Conservation (phyloP, 768 basidiomycete genomes). For the Pleurotus citrinopileatus region DNA sequence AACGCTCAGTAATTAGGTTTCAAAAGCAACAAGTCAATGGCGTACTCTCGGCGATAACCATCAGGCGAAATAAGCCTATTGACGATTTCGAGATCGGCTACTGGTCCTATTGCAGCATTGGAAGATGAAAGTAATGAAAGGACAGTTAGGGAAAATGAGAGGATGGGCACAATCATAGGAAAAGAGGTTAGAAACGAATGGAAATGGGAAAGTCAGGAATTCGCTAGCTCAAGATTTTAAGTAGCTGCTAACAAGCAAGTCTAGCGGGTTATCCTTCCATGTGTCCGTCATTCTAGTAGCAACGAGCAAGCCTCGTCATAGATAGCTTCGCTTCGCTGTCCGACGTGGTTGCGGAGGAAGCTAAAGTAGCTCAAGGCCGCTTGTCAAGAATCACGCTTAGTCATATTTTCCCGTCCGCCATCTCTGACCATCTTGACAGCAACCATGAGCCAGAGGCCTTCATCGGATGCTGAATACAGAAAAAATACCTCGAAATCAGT, state of each 20-base stretch:
- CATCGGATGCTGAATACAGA: too few relatives aligned
- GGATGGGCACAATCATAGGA: conserved; percentile 8
- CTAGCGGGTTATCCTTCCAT: not conserved
- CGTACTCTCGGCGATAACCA: conserved; percentile 11
- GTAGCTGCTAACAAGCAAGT: conserved; percentile 1
- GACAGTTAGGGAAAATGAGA: conserved; percentile 9
- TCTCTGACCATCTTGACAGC: not conserved
- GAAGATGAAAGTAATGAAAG: conserved; percentile 6
- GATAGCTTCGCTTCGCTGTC: not conserved
- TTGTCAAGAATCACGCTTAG: not conserved
- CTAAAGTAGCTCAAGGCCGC: not conserved
- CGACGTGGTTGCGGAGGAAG: not conserved
- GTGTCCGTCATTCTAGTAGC: not conserved
- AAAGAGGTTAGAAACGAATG: conserved; percentile 10
- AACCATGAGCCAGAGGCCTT: not conserved
- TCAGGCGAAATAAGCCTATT: conserved; percentile 10
- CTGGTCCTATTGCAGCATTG: conserved; percentile 11
- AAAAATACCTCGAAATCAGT: too few relatives aligned
- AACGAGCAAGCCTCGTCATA: not conserved
- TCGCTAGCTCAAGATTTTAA: conserved; percentile 6
- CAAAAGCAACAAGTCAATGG: not conserved
- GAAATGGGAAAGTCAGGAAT: conserved; percentile 10
- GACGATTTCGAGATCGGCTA: conserved; percentile 8
- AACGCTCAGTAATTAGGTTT: not conserved
- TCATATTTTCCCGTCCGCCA: not conserved